Base-by-base conservation (phyloP, 345 rosid genomes). In the Brassica cretica region DNA sequence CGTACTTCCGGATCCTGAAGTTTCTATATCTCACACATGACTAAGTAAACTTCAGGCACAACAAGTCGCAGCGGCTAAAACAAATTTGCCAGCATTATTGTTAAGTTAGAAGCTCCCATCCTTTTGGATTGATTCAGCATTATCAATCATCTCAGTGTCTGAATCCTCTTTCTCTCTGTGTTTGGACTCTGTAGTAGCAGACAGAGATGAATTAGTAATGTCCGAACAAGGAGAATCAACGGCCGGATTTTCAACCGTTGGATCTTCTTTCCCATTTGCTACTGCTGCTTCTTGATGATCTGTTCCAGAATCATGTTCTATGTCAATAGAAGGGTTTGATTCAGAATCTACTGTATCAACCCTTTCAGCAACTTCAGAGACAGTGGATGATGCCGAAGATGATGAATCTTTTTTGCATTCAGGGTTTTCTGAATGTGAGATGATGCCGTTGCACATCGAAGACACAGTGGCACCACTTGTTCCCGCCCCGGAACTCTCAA, bases 361-460 rank as follows among this genome's bases (percentile, higher is more conserved):
- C 62, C 24, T 70, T 77, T 32, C 68, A 0, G 27, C 30, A n/a
- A 56, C 73, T 60, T 35, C 71, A 24, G 62, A 16, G 72, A 76
- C 74, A 4, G 67, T 60, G 49, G 37, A 73, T n/a, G 61, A 24
- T 16, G 68, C 18, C 1, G 60, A 53, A 3, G 32, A 39, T 25
- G 81, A 49, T 41, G 76, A 71, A 46, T 80, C 82, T 6, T 71
- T 66, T 74, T 71, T 72, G 32, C 30, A 29, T n/a, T 74, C 77
- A 29, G 81, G 58, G 71, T 76, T 66, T 71, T 79, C 85, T 29
- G 79, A 76, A 41, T 65, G 76, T 60, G 82, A 39, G 74, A 55
- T 79, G 59, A 11, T 64, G 41, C 76, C 76, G 12, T 80, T 75
- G 46, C 76, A 80, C 58, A 41, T 37, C 12, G 83, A 32, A 25